Evolutionary conservation across 441 rosid species (phyloP), one percentile per base, ranked within the genome.

Genomic region (Euphorbia corollata): DNA sequence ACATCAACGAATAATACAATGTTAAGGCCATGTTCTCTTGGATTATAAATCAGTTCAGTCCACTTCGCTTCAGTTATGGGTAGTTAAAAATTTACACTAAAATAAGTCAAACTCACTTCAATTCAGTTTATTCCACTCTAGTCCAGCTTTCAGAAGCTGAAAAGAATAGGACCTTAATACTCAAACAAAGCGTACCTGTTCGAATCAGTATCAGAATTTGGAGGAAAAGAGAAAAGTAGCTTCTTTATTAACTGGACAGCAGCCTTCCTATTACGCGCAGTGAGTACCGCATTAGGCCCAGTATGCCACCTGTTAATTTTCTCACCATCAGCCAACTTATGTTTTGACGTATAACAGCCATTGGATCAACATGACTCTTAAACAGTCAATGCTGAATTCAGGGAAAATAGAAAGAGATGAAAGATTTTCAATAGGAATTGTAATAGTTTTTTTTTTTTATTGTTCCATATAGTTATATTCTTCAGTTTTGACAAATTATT

Each of bases 271-370:
- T 90, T 78, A 18, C 73, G 91, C 73, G 98, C 92, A 59, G 90
- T 85, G 69, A 92, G 76, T 75, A 92, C 97, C 18, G 94, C 96
- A 64, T 90, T 92, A 1, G 98, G 98, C 73, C 97, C 98, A 69
- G 98, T 97, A 68, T 92, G 96, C 94, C 71, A 92, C 92, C 97
- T 88, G 83, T 68, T 68, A 80, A 61, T 63, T 73, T 74, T 45
- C 57, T 45, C 58, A 51, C 61, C 27, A 65, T 73, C 34, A 66
- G 70, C 39, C 71, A 76, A 23, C 39, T 43, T 55, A 32, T 43
- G 22, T 19, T 16, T 63, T 45, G 51, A 45, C n/a, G 4, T 27
- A 1, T 1, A 27, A 27, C 32, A 27, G 2, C 32, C 4, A 27
- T 27, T 4, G 1, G 32, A 27, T 27, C 2, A 27, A 4, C 32